Evolutionary conservation across 2,329 filamentous ascomycete genomes (phyloP).

Genomic region (Phyllachora maydis): DNA sequence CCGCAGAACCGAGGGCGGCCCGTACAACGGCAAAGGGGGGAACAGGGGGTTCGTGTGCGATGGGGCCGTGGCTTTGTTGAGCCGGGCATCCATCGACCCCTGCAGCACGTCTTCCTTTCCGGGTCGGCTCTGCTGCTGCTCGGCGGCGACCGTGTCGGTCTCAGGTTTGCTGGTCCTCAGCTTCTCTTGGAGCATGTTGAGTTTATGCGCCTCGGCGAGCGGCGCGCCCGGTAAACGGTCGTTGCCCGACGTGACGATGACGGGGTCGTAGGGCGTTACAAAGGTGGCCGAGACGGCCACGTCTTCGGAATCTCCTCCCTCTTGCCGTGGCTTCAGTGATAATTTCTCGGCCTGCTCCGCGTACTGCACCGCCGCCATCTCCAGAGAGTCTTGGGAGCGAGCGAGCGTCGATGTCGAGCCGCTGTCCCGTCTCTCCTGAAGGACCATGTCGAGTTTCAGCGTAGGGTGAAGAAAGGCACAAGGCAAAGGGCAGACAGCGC

Average conservation of each 20-base stretch:
- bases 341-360: conserved; percentile 39
- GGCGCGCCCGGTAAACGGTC: conserved; percentile 48
- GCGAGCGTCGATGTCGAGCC: conserved; percentile 1
- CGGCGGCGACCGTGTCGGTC: too few relatives aligned
- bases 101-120: conserved; percentile 10
- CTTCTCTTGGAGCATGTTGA: conserved; percentile 41
- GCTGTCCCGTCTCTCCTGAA: too few relatives aligned
- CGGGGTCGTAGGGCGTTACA: conserved; percentile 49
- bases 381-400: conserved; percentile 9
- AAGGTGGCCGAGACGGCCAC: conserved; percentile 42
- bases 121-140: conserved; percentile 9
- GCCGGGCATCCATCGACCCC: conserved; percentile 22
- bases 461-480: too few relatives aligned
- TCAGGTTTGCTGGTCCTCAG: too few relatives aligned
- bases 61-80: conserved; percentile 31
- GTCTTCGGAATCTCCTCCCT: conserved; percentile 12
- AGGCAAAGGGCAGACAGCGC: too few relatives aligned
- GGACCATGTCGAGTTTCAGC: too few relatives aligned
- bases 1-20: conserved; percentile 46
- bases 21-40: conserved; percentile 65
- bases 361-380: conserved; percentile 30
- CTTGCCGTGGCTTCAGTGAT: conserved; percentile 14
- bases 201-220: conserved; percentile 45
- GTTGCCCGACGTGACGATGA: conserved; percentile 48
- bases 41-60: conserved; percentile 64